These are phyloP conservation scores for Neopestalotiopsis rosae DNA, from an alignment of 2,329 filamentous ascomycete species.

Conservation along the genomic window DNA sequence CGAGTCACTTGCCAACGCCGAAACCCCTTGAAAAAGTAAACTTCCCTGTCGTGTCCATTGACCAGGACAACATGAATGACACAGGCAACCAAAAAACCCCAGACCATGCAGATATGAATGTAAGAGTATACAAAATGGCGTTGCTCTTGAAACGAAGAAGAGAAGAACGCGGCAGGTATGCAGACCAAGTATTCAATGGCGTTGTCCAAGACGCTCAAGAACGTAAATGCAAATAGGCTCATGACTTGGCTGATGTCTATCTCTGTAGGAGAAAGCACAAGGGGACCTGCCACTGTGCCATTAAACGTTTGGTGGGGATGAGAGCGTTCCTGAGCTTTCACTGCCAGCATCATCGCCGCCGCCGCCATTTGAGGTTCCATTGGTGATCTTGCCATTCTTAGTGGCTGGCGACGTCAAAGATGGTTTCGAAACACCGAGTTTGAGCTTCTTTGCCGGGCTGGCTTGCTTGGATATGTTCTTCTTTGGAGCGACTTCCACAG, in stretches of 20 bases:
- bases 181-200: not conserved
- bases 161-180: not conserved
- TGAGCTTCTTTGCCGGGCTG: conserved; percentile 52
- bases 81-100: conserved; percentile 6
- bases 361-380: conserved; percentile 20
- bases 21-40: not conserved
- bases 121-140: conserved; percentile 7
- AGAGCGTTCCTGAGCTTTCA: conserved; percentile 62
- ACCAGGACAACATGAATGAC: not conserved
- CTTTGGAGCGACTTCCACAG: conserved; percentile 47
- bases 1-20: conserved; percentile 3
- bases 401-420: conserved; percentile 53
- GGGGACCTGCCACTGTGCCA: conserved; percentile 1
- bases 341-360: conserved; percentile 53
- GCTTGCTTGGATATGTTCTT: conserved; percentile 47
- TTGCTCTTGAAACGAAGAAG: not conserved
- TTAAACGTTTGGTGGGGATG: conserved; percentile 52
- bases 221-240: conserved; percentile 1
- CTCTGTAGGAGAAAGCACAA: conserved; percentile 3
- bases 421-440: conserved; percentile 50
- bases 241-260: conserved; percentile 2
- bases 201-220: not conserved
- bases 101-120: conserved; percentile 12
- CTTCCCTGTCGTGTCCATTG: not conserved
- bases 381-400: conserved; percentile 47